Conservation (phyloP, 805 yeast species). For the Monosporozyma solicola region DNA sequence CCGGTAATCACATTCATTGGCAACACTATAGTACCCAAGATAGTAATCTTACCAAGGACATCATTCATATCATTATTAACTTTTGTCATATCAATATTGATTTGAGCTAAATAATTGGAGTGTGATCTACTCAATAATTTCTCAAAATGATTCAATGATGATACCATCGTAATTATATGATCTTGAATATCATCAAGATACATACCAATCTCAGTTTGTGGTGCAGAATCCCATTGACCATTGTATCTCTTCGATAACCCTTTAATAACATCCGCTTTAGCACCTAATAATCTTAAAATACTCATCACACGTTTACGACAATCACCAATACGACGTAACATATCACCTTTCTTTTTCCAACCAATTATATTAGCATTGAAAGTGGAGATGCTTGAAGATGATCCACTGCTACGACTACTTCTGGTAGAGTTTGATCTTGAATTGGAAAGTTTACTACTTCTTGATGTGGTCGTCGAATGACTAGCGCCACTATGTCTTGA, state of each 20-base stretch:
- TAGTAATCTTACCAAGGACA: slow-evolving; percentile 85
- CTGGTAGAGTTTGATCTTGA: slow-evolving; percentile 8
- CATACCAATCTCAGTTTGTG: slow-evolving; percentile 82
- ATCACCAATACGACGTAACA: slow-evolving; percentile 91
- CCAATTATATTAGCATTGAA: slow-evolving; percentile 41
- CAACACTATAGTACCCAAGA: slow-evolving; percentile 87
- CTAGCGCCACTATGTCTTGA: background rate
- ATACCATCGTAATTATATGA: slow-evolving; percentile 96
- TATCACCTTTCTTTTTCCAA: slow-evolving; percentile 90
- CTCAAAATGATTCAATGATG: slow-evolving; percentile 88
- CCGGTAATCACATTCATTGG: slow-evolving; percentile 96
- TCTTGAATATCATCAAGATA: slow-evolving; percentile 96
- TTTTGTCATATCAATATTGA: slow-evolving; percentile 94
- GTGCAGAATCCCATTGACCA: slow-evolving; percentile 74
- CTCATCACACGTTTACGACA: slow-evolving; percentile 93
- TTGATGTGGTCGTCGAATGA: slow-evolving; percentile 10
- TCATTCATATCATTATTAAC: slow-evolving; percentile 97
- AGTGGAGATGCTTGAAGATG: slow-evolving; percentile 29
- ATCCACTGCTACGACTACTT: slow-evolving; percentile 20
- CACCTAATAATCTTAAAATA: slow-evolving; percentile 69
- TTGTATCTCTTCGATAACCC: slow-evolving; percentile 89
- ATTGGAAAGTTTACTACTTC: slow-evolving; percentile 5
- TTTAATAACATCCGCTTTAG: slow-evolving; percentile 95
- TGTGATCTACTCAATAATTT: slow-evolving; percentile 91
- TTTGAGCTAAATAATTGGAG: slow-evolving; percentile 91